These are phyloP conservation scores for Trichoderma lentiforme DNA, from an alignment of 2,329 filamentous ascomycete species.

Conservation along the genomic window DNA sequence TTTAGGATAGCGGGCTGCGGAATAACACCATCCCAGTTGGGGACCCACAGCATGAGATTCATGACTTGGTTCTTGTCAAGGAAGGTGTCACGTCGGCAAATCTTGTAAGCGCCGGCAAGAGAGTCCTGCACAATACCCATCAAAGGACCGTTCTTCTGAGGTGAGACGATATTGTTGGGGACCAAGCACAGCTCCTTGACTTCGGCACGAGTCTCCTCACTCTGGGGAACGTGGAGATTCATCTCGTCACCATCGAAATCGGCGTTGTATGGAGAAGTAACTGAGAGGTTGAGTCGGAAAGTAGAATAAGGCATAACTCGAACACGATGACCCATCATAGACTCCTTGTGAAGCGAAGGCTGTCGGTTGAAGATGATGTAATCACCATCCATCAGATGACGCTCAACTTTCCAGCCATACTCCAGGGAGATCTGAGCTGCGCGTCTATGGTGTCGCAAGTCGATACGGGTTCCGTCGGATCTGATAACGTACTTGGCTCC, in stretches of 20 bases:
- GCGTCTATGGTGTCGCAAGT: constrained; percentile 88
- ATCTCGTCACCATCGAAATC: constrained; percentile 99
- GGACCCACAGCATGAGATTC: constrained; percentile 97
- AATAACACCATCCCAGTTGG: constrained; percentile 93
- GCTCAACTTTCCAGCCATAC: constrained; percentile 98
- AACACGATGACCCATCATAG: constrained; percentile 99
- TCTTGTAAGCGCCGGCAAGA: constrained; percentile 93
- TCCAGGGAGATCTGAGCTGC: constrained; percentile 82
- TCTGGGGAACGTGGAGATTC: constrained; percentile 99
- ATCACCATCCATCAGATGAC: constrained; percentile 92
- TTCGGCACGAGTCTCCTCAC: constrained; percentile 93
- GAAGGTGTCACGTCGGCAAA: constrained; percentile 90
- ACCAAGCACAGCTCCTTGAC: constrained; percentile 94
- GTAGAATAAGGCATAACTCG: constrained; percentile 99
- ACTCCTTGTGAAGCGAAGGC: constrained; percentile 97
- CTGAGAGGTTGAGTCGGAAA: constrained; percentile 94
- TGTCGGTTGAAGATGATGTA: constrained; percentile 99
- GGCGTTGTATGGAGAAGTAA: constrained; percentile 98
- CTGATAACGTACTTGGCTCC: constrained; percentile 96
- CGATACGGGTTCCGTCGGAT: constrained; percentile 88
- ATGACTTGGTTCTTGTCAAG: constrained; percentile 87
- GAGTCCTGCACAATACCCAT: constrained; percentile 99
- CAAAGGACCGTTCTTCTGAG: constrained; percentile 90
- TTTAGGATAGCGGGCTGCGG: constrained; percentile 92
- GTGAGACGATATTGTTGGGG: constrained; percentile 97